These are phyloP conservation scores for Thalassiosira livingstoniorum DNA, from an alignment of 352 stramenopile species.

Conservation along the genomic window DNA sequence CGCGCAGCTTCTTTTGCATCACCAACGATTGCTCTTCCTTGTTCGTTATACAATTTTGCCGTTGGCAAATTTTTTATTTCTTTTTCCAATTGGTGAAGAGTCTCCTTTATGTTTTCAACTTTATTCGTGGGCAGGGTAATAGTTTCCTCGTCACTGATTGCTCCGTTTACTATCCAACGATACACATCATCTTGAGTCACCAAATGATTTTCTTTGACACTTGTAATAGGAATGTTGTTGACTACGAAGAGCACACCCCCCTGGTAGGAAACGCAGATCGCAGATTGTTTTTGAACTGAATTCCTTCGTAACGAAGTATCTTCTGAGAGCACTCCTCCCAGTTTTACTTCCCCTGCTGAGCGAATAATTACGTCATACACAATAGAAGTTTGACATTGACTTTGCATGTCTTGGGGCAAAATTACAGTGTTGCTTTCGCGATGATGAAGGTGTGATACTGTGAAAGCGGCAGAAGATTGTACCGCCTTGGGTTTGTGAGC, in stretches of 20 bases:
- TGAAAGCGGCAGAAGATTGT: background rate
- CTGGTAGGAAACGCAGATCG: constrained; percentile 11
- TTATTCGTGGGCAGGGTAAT: constrained; percentile 13
- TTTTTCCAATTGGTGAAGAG: constrained; percentile 25
- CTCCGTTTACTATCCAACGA: constrained; percentile 25
- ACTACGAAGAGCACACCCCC: constrained; percentile 25
- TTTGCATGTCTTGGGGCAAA: constrained; percentile 22
- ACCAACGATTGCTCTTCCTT: constrained; percentile 2
- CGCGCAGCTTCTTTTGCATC: background rate
- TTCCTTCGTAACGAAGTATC: constrained; percentile 1
- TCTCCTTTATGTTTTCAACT: constrained; percentile 12
- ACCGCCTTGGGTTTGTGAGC: background rate
- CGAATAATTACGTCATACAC: constrained; percentile 32
- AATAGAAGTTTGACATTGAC: constrained; percentile 22
- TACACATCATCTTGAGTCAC: constrained; percentile 25
- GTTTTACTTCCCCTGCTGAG: background rate
- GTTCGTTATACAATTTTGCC: constrained; percentile 8
- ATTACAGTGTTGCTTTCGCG: constrained; percentile 28
- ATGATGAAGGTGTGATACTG: constrained; percentile 41
- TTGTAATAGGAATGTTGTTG: constrained; percentile 21
- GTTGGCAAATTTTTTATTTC: constrained; percentile 18
- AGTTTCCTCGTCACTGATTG: background rate
- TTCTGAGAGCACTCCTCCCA: constrained; percentile 15
- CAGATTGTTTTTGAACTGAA: background rate
- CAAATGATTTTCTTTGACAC: constrained; percentile 2